Conservation (phyloP, 805 yeast genomes). For the Candida silvatica region DNA sequence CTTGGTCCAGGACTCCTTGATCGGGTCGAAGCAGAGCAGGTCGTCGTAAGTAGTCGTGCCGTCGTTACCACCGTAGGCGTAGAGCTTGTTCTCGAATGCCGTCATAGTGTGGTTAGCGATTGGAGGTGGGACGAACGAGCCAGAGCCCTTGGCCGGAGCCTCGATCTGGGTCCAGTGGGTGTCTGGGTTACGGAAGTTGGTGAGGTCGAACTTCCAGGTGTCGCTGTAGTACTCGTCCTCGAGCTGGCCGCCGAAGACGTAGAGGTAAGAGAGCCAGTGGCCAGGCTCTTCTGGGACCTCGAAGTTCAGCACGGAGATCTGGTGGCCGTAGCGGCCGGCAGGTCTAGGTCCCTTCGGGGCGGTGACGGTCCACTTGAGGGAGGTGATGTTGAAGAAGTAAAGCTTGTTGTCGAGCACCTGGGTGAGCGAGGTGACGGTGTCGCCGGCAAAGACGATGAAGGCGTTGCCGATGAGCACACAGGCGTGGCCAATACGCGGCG, state of each 20-base stretch:
- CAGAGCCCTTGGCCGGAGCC: constrained; percentile 27
- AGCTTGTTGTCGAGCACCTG: constrained; percentile 84
- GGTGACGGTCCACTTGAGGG: constrained; percentile 74
- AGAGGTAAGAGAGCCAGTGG: constrained; percentile 43
- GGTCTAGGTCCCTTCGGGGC: constrained; percentile 72
- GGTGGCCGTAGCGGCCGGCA: constrained; percentile 90
- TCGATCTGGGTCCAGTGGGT: constrained; percentile 77
- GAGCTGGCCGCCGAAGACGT: constrained; percentile 91
- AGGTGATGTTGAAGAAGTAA: constrained; percentile 75
- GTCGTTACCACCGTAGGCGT: constrained; percentile 85
- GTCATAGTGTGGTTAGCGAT: constrained; percentile 88
- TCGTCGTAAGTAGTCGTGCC: constrained; percentile 63
- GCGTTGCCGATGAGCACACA: constrained; percentile 91
- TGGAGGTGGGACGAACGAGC: constrained; percentile 52
- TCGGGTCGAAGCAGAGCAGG: constrained; percentile 74
- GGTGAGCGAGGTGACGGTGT: constrained; percentile 70
- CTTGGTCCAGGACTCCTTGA: constrained; percentile 58
- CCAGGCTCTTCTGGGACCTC: constrained; percentile 33
- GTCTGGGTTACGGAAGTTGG: constrained; percentile 73
- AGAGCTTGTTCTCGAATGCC: constrained; percentile 67
- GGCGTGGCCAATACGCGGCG: constrained; percentile 96
- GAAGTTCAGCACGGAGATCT: constrained; percentile 66
- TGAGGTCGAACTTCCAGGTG: constrained; percentile 76
- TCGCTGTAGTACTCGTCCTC: constrained; percentile 77
- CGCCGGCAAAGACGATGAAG: constrained; percentile 93